Percentiles rank a stretch among this genome's conserved stretches.
Conservation (phyloP, 2,329 filamentous ascomycete genomes). For the Aspergillus pseudoglaucus region DNA sequence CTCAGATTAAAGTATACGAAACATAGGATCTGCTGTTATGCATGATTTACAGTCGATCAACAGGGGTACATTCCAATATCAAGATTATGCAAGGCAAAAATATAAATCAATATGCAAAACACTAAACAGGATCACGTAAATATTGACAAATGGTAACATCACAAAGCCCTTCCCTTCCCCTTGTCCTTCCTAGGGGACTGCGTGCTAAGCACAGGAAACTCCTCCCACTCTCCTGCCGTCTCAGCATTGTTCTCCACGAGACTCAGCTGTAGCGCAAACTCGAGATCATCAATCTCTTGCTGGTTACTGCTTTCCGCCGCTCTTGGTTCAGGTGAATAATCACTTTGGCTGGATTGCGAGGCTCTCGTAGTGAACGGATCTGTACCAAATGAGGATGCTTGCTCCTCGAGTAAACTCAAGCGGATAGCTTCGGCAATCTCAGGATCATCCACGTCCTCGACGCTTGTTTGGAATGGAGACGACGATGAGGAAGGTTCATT, state of each 20-base stretch:
- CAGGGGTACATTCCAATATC: neutral
- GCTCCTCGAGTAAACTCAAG: conserved; percentile 40
- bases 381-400: conserved; percentile 9
- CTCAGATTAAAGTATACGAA: neutral
- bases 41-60: neutral
- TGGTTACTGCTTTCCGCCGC: conserved; percentile 33
- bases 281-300: conserved; percentile 51
- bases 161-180: conserved; percentile 27
- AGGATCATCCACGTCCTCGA: conserved; percentile 47
- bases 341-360: conserved; percentile 9
- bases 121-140: neutral
- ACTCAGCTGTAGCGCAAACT: conserved; percentile 57
- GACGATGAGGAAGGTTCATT: conserved; percentile 31
- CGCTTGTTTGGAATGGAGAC: conserved; percentile 30
- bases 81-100: neutral
- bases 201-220: conserved; percentile 24
- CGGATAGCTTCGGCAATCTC: conserved; percentile 60
- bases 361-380: conserved; percentile 26
- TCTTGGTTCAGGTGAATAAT: conserved; percentile 11
- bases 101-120: neutral
- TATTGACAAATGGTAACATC: neutral
- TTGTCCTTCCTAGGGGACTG: conserved; percentile 20
- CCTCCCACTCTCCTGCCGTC: conserved; percentile 18
- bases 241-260: conserved; percentile 52
- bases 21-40: neutral